phyloP scores from a whole-genome alignment of 768 basidiomycete species.

The Hygrophorus pudorinus region DNA sequence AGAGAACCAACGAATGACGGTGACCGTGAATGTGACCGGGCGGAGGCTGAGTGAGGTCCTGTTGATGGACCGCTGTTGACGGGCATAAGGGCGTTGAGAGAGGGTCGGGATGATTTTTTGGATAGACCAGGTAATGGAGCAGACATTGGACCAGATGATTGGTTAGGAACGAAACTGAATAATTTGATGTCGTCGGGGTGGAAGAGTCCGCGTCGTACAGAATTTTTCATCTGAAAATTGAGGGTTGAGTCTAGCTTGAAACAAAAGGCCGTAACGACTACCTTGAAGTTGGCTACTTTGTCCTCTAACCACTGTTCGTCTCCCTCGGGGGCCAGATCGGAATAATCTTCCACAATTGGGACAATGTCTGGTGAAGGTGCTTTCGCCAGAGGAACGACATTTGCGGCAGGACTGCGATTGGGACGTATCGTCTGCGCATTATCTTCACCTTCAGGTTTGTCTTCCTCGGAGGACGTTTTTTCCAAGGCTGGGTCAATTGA shows the following conservation, averaged over 20 bases:
- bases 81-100: conserved; percentile 34
- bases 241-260: background rate
- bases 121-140: conserved; percentile 54
- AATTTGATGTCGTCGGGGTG: conserved; percentile 88
- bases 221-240: conserved; percentile 51
- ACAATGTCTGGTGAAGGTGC: conserved; percentile 52
- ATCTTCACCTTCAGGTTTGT: conserved; percentile 50
- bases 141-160: conserved; percentile 50
- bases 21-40: conserved; percentile 42
- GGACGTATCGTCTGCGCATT: conserved; percentile 78
- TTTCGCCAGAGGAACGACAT: conserved; percentile 44
- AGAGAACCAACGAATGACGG: conserved; percentile 41
- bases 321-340: conserved; percentile 75
- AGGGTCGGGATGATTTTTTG: conserved; percentile 44
- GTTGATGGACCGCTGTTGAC: conserved; percentile 18
- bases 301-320: conserved; percentile 58
- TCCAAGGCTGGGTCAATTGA: conserved; percentile 41
- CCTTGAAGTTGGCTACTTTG: conserved; percentile 82
- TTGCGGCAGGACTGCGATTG: conserved; percentile 52
- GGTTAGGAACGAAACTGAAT: conserved; percentile 40
- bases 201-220: conserved; percentile 64
- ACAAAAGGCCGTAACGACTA: conserved; percentile 18
- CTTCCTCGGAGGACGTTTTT: conserved; percentile 47
- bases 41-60: conserved; percentile 18
- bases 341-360: conserved; percentile 84